Percentiles rank a stretch among this genome's conserved stretches.
Evolutionary conservation across 1,284 basidiomycete genomes (phyloP).

Genomic region (Austropuccinia psidii): DNA sequence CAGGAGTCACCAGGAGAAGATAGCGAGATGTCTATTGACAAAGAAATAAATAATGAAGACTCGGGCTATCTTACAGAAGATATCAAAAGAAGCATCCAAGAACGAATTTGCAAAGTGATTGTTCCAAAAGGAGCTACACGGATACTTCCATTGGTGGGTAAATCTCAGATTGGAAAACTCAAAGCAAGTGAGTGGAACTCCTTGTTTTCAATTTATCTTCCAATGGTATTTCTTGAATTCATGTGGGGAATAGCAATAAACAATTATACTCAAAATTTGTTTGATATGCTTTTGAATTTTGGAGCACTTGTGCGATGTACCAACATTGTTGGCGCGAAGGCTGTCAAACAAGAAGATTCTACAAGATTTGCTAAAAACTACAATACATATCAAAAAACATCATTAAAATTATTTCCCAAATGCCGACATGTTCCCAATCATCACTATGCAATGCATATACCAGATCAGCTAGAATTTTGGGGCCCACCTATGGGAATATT

Average conservation of each 20-base stretch:
- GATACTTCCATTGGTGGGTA: neutral
- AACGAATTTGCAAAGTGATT: neutral
- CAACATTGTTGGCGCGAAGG: neutral
- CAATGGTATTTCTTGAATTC: constrained; percentile 13
- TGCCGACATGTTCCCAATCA: neutral
- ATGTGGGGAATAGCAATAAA: neutral
- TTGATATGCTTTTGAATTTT: constrained; percentile 32
- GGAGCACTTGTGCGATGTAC: constrained; percentile 34
- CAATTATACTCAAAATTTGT: neutral
- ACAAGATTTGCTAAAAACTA: neutral
- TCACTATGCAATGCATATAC: constrained; percentile 10
- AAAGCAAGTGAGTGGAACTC: constrained; percentile 12
- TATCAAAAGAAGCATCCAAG: neutral
- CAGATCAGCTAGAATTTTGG: constrained; percentile 1
- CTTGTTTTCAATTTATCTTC: constrained; percentile 21
- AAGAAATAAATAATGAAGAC: neutral
- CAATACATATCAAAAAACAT: neutral
- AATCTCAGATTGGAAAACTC: neutral
- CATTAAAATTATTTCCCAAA: neutral
- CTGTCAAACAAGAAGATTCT: neutral
- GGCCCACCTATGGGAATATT: neutral
- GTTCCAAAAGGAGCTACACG: neutral
- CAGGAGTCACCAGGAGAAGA: too few relatives aligned
- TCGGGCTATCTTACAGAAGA: neutral
- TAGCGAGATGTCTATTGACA: neutral